phyloP scores from a whole-genome alignment of 2,329 filamentous ascomycete species.

The Coleophoma cylindrospora region DNA sequence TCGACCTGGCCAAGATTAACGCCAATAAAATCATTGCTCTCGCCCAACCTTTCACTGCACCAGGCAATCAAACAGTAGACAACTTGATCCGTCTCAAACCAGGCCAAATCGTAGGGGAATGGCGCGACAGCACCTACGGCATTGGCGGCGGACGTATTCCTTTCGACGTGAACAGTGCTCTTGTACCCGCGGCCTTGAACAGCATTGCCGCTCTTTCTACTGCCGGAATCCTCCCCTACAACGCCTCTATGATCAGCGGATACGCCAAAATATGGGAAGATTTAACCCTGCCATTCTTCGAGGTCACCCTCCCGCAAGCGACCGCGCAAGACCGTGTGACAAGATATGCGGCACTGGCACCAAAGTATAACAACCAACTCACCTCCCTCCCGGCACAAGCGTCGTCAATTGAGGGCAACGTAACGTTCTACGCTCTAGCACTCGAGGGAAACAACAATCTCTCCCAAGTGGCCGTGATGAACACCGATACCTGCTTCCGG shows the following conservation, averaged over 20 bases:
- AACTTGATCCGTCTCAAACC: conserved; percentile 56
- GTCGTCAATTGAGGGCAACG: conserved; percentile 33
- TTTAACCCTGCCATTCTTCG: conserved; percentile 51
- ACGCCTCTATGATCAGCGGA: conserved; percentile 36
- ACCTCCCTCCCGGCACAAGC: conserved; percentile 36
- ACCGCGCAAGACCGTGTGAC: conserved; percentile 42
- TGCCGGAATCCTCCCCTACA: conserved; percentile 36
- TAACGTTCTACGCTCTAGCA: conserved; percentile 51
- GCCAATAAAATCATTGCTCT: conserved; percentile 53
- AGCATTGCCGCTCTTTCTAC: conserved; percentile 48
- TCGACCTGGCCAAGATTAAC: conserved; percentile 43
- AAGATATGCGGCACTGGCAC: conserved; percentile 35
- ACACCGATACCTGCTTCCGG: conserved; percentile 61
- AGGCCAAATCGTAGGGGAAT: conserved; percentile 51
- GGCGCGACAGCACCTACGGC: conserved; percentile 57
- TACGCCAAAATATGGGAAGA: conserved; percentile 60
- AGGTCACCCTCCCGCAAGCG: conserved; percentile 35
- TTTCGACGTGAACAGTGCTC: conserved; percentile 59
- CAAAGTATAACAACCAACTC: conserved; percentile 29
- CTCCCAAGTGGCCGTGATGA: conserved; percentile 49
- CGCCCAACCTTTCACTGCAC: conserved; percentile 45
- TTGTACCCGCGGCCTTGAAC: conserved; percentile 55
- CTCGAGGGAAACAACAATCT: conserved; percentile 47
- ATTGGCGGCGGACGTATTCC: conserved; percentile 58
- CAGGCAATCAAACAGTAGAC: conserved; percentile 37